Base-by-base conservation (phyloP, 352 stramenopile species). In the Pythium folliculosum region DNA sequence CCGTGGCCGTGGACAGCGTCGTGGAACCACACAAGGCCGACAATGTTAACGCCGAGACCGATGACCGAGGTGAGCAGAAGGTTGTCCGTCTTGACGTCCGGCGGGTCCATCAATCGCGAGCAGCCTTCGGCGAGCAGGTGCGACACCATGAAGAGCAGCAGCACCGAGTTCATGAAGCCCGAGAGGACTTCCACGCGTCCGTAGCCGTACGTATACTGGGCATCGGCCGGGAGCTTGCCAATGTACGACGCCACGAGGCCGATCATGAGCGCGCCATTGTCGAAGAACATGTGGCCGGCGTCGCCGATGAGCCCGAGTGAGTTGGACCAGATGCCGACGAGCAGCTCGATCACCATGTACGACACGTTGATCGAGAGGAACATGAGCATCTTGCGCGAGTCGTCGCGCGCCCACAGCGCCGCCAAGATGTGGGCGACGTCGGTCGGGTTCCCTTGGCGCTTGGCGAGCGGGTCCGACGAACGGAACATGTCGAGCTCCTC, bases 21-120 rank as follows among this genome's bases (percentile, higher is more conserved):
- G 57, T 97, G 91, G 53, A 97, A 97, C 76, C 93, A 97, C 23
- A 96, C 80, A 12, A 97, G 77, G 0, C 91, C 91, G 12, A 97
- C 76, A 16, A 97, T 77, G 63, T 97, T 97, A 27, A 97, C 83
- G 37, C 82, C 37, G 17, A 97, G 65, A 6, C 91, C 91, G 63
- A 81, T 78, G 5, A 88, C 84, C 7, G 89, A 97, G 37, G 89
- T 96, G 38, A 94, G 71, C 14, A 97, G 73, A 59, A 97, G 72
- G 71, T 97, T 86, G 57, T 95, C 86, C 3, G 85, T 95, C 57
- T 82, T 78, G 55, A 94, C 77, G 65, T 95, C 80, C 2, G 86
- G 82, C 38, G 88, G 83, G 40, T 94, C 77, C 51, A 88, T 75
- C 50, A 96, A 84, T 12, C 89, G 84, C 60, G 83, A 77, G 7